Base-by-base conservation (phyloP, 2,329 filamentous ascomycete species). In the Pyricularia sp. region DNA sequence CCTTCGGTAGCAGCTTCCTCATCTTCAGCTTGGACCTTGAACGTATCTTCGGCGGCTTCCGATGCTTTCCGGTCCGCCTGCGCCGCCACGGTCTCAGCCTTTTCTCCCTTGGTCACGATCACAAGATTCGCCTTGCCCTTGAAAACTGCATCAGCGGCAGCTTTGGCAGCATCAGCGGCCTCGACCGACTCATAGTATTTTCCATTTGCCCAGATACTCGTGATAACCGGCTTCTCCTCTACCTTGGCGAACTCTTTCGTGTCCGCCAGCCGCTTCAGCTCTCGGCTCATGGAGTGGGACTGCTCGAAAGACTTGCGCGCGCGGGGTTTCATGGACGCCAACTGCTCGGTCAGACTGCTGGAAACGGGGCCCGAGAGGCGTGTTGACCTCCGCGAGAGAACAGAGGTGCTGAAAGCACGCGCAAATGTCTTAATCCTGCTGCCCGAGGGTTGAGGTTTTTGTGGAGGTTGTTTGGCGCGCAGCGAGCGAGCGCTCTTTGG, bases 151-250 rank as follows among this genome's bases (percentile, higher is more conserved):
- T 78, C 76, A 0, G 78, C 74, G 2, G 78, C 75, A 58, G 79
- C 79, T 67, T 81, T 71, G 12, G 77, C 74, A 1, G 31, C 64
- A 17, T 65, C 64, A 10, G 63, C 63, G 20, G 63, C 63, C 30
- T 30, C 63, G 26, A 65, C 30, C 4, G 81, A 81, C 58, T 83
- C 80, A 59, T 90, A 79, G 69, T 83, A 85, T 75, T 90, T 90
- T 69, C 88, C 88, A 71, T 89, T 90, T 73, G 85, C 86, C 88
- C 88, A 90, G 30, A 88, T 82, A 1, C 85, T 88, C 72, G 85
- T 81, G 9, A 85, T 63, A 4, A 90, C 83, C 5, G 86, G 86
- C 68, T 83, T 79, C 17, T 83, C 83, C 68, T 90, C 88, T 26
- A 89, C 84, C 65, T 84, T 82, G 0, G 84, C 79, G 70, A 83